A percentile compares a stretch with the other conserved stretches of the same genome.
Evolutionary conservation across 305 asterid species (phyloP).

Genomic region (Fraxinus nigra): DNA sequence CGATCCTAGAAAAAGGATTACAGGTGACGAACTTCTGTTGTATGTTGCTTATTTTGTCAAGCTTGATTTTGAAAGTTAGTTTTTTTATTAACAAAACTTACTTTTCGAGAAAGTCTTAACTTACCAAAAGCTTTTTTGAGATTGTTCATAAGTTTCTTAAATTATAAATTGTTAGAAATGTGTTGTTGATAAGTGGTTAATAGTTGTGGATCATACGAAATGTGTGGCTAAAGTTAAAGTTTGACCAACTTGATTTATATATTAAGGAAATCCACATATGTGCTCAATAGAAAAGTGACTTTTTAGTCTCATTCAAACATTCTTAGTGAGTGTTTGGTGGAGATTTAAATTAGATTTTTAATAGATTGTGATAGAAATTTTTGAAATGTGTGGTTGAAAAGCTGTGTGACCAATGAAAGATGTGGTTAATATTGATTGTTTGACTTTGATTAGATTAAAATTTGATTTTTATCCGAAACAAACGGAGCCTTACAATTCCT

Average conservation of each 20-base stretch:
- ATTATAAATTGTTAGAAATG: not conserved
- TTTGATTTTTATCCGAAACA: too few species aligned
- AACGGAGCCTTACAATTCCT: not conserved
- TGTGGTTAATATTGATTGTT: too few species aligned
- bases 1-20: slow-evolving; percentile 84
- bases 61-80: not conserved
- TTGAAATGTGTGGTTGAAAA: too few species aligned
- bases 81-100: not conserved
- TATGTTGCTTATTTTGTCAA: not conserved
- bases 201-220: not conserved
- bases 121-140: not conserved
- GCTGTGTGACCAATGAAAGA: too few species aligned
- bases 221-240: not conserved
- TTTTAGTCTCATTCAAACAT: not conserved
- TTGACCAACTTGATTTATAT: not conserved
- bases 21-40: slow-evolving; percentile 31
- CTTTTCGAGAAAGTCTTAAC: not conserved
- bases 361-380: too few species aligned
- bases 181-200: not conserved
- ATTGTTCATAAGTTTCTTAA: not conserved
- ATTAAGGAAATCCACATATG: not conserved
- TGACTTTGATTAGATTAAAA: too few species aligned
- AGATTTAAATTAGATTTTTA: too few species aligned
- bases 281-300: not conserved
- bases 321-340: not conserved